These are phyloP conservation scores for Punica granatum DNA, from an alignment of 345 rosid species.

Conservation along the genomic window DNA sequence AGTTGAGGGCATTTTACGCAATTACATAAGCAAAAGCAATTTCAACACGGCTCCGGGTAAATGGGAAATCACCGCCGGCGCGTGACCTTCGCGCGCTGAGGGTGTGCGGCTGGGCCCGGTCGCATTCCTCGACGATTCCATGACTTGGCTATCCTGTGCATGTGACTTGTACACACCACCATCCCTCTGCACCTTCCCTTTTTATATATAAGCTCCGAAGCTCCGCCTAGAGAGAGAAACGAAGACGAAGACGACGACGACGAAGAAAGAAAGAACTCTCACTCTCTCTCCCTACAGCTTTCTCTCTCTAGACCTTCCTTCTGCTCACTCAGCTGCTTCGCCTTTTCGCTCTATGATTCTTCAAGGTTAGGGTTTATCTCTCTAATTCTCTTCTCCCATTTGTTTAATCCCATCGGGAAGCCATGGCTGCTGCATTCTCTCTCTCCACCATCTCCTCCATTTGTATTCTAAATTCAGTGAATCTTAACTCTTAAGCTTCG, in stretches of 20 bases:
- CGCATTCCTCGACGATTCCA: not conserved
- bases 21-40: too few relatives aligned
- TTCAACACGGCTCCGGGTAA: too few relatives aligned
- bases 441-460: not conserved
- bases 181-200: too few relatives aligned
- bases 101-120: not conserved
- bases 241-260: not conserved
- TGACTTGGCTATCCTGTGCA: too few relatives aligned
- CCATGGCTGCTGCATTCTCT: not conserved
- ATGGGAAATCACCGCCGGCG: not conserved
- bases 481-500: slow-evolving; percentile 11
- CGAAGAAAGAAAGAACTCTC: not conserved
- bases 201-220: too few relatives aligned
- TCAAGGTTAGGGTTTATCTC: not conserved
- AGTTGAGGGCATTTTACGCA: too few relatives aligned
- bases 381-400: too few relatives aligned
- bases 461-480: not conserved
- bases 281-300: too few relatives aligned
- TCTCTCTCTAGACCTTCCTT: too few relatives aligned
- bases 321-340: not conserved
- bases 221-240: not conserved
- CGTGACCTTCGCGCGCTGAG: not conserved
- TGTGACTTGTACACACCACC: too few relatives aligned
- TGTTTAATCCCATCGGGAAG: not conserved
- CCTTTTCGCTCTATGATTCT: not conserved